Evolutionary conservation across 2,329 filamentous ascomycete genomes (phyloP).

Genomic region (Xylaria sp.): DNA sequence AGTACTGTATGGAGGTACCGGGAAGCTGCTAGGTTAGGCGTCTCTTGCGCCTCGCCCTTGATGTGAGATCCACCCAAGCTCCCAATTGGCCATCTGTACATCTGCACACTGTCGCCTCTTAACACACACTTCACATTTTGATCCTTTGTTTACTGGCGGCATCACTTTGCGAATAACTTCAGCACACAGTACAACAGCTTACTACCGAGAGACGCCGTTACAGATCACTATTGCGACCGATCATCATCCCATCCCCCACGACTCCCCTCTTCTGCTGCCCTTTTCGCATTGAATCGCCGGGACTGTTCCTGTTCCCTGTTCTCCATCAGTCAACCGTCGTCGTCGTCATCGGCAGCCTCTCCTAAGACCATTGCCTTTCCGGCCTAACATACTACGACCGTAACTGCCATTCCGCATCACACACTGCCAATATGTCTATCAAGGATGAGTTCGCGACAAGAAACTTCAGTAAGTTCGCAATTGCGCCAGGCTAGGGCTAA

Average conservation of each 20-base stretch:
- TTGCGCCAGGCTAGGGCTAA: conserved; percentile 7
- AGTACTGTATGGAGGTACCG: too few species aligned
- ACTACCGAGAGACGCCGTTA: conserved; percentile 1
- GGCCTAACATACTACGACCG: conserved; percentile 8
- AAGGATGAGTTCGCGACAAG: conserved; percentile 72
- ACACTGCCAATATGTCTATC: conserved; percentile 63
- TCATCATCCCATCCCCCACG: background rate
- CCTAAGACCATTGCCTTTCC: conserved; percentile 1
- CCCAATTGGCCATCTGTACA: conserved; percentile 19
- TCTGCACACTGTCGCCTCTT: background rate
- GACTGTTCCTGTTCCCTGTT: conserved; percentile 8
- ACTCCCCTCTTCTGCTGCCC: conserved; percentile 1
- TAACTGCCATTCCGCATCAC: background rate
- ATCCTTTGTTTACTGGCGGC: background rate
- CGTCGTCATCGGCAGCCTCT: conserved; percentile 17
- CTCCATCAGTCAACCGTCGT: conserved; percentile 8
- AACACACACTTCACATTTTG: background rate
- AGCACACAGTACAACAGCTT: conserved; percentile 9
- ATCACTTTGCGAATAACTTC: conserved; percentile 7
- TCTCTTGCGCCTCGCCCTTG: background rate
- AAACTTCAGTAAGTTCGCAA: conserved; percentile 67
- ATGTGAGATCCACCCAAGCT: conserved; percentile 18
- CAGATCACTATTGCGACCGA: conserved; percentile 12
- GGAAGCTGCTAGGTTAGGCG: background rate
- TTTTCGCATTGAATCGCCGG: conserved; percentile 17